Conservation (phyloP, 202 grass and related monocot species). For the Tripidium arundinaceum region DNA sequence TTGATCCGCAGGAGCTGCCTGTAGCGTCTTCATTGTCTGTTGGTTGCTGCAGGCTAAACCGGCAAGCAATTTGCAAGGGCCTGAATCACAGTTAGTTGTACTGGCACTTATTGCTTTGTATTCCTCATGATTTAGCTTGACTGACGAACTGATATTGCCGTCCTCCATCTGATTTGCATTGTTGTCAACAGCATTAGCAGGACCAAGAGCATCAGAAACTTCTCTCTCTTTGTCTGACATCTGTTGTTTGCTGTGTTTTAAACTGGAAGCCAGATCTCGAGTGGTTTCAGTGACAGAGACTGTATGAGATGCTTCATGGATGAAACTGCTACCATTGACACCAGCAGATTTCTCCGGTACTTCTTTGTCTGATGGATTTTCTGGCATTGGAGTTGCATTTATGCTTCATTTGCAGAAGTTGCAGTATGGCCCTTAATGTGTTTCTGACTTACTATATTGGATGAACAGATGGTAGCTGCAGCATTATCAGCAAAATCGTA, state of each 20-base stretch:
- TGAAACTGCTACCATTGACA: constrained; percentile 5
- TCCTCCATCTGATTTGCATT: constrained; percentile 8
- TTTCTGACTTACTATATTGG: background rate
- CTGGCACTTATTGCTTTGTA: background rate
- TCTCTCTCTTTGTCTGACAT: background rate
- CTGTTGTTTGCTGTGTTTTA: background rate
- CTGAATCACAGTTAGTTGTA: background rate
- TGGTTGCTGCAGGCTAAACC: constrained; percentile 12
- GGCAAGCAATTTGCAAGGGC: background rate
- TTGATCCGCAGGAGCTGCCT: background rate
- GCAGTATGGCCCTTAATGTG: background rate
- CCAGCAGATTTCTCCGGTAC: background rate
- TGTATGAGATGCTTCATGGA: constrained; percentile 12
- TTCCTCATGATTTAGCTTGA: constrained; percentile 31
- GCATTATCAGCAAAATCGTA: background rate
- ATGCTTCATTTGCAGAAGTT: background rate
- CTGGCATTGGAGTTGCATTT: constrained; percentile 3
- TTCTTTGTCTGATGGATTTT: constrained; percentile 4
- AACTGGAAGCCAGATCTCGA: background rate
- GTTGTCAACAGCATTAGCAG: background rate
- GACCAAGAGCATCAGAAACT: background rate
- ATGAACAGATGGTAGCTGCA: background rate
- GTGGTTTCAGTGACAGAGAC: background rate
- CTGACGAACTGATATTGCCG: background rate
- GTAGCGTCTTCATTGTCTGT: background rate